Evolutionary conservation across 345 rosid species (phyloP), one percentile per base, ranked within the genome.

Genomic region (Sapria himalayana): DNA sequence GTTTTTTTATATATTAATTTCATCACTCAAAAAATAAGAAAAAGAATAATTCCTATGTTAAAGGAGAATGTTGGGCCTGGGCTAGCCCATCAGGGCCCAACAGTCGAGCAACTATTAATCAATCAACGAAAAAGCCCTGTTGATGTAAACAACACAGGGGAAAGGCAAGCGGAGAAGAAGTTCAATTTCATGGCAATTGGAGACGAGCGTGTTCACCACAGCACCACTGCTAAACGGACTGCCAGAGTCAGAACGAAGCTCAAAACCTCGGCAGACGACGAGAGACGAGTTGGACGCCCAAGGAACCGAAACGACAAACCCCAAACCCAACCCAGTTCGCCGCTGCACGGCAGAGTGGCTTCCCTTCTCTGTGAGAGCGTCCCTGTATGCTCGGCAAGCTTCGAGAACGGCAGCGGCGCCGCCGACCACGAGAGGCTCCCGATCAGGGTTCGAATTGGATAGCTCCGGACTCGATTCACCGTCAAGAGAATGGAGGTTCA

Each of bases 401-500:
- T 64, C 57, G n/a, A 67, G 54, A 25, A 78, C 76, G 33, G 76
- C 63, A 25, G 76, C 76, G 33, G 76, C 63, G 43, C 47, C 64
- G 15, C 89, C 69, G 45, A 65, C 50, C 0, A 67, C 74, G 33
- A 58, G 55, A 25, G 45, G 45, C 23, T 56, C 75, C 33, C 56
- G 57, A 41, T 57, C 36, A 43, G 43, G 52, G 35, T 55, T 25
- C 7, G 60, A 46, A 41, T 20, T 25, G 0, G 72, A 52, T 11
- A 62, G 60, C 13, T 45, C 43, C 10, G 60, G 5, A 4, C 52
- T 39, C 3, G 20, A 22, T 20, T 55, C 46, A 11, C 70, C 76
- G 2, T 69, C 54, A 54, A 69, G 92, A 1, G 89, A 70, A 39
- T 81, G 92, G 48, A 86, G 89, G 68, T 86, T 86, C 59, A 81